Conservation (phyloP, 148 eudicot species). For the Dysphania ambrosioides region DNA sequence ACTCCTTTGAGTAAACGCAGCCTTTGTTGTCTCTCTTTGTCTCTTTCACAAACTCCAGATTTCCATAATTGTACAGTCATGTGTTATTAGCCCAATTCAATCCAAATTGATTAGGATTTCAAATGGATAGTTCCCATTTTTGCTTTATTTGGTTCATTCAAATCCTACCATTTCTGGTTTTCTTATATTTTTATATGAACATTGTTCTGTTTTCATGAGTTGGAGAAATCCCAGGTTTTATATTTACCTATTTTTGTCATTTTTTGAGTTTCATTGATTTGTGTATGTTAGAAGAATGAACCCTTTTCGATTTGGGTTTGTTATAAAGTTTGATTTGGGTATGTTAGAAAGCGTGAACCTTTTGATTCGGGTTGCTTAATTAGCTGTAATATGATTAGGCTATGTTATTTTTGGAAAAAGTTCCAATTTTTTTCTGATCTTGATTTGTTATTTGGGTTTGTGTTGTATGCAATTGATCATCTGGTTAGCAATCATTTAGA, state of each 20-base stretch:
- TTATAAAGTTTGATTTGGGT: too few species aligned
- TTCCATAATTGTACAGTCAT: conserved; percentile 7
- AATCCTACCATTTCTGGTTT: conserved; percentile 17
- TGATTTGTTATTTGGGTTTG: conserved; percentile 8
- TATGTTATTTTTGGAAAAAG: conserved; percentile 10
- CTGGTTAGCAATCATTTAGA: neutral
- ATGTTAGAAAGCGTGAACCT: neutral
- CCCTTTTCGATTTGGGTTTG: neutral
- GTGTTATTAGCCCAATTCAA: conserved; percentile 36
- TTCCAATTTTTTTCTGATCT: conserved; percentile 1
- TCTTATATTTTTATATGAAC: neutral
- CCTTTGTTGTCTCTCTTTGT: neutral
- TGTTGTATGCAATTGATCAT: conserved; percentile 10
- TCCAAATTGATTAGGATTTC: conserved; percentile 37
- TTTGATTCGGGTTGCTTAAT: neutral
- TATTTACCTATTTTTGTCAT: neutral
- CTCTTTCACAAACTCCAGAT: conserved; percentile 16
- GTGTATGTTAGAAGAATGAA: neutral
- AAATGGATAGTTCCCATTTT: conserved; percentile 20
- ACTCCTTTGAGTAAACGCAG: neutral
- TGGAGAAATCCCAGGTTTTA: conserved; percentile 6
- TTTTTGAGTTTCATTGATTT: neutral
- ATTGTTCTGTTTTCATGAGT: neutral
- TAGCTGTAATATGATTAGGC: neutral
- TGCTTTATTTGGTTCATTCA: neutral